These are phyloP conservation scores for Populus hybrid DNA, from an alignment of 441 rosid species.

Conservation along the genomic window DNA sequence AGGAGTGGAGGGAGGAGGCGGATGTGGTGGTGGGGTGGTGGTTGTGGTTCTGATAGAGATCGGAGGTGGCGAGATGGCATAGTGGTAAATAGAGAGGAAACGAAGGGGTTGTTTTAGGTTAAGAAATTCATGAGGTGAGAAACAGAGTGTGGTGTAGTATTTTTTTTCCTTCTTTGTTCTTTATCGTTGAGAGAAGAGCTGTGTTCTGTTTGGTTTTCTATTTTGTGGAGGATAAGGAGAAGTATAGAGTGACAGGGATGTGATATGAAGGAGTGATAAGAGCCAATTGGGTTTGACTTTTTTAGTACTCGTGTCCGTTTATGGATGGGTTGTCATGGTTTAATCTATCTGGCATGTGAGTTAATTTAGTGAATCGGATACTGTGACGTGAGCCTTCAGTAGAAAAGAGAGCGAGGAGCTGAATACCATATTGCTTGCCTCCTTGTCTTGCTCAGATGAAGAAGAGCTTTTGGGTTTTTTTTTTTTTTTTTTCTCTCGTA, in stretches of 20 bases:
- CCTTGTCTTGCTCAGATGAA: neutral
- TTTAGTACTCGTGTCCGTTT: neutral
- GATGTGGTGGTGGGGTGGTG: conserved; percentile 17
- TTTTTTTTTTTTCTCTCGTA: too few relatives aligned
- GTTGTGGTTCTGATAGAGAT: conserved; percentile 18
- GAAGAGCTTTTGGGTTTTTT: neutral
- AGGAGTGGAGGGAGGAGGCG: conserved; percentile 32
- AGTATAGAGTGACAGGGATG: neutral
- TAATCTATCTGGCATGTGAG: neutral
- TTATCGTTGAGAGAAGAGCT: neutral
- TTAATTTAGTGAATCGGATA: neutral
- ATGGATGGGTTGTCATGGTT: neutral
- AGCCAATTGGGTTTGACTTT: neutral
- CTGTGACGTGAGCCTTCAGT: too few relatives aligned
- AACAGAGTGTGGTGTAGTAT: neutral
- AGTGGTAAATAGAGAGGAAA: conserved; percentile 20
- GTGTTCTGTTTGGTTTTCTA: neutral
- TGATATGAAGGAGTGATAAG: neutral
- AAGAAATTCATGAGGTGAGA: conserved; percentile 12
- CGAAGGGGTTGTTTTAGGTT: neutral
- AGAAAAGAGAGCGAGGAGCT: too few relatives aligned
- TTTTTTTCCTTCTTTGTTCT: neutral
- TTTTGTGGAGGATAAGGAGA: conserved; percentile 3
- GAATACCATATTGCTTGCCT: neutral
- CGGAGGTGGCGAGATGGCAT: conserved; percentile 55